Evolutionary conservation across 2,329 filamentous ascomycete genomes (phyloP), one percentile per base, ranked within the genome.

Genomic region (Trichoderma sp.): DNA sequence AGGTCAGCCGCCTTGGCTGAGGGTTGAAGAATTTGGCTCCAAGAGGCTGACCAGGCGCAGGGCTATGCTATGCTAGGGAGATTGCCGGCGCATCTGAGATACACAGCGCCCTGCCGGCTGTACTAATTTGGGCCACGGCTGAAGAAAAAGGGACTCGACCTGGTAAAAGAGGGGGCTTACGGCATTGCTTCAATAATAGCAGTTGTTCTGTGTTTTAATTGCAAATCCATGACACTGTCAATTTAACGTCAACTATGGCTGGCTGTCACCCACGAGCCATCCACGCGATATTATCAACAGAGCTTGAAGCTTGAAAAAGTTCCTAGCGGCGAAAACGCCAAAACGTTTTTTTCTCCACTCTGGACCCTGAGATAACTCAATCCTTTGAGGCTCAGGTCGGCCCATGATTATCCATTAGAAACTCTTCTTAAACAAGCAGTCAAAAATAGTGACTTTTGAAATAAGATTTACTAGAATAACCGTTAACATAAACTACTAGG

Each of bases 61-160:
- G 53, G 14, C 53, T 10, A 66, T 55, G 52, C 33, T 43, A 43
- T 55, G 49, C 33, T 40, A 64, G 61, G 60, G 60, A 24, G 60
- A 37, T 37, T 53, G 60, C n/a, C 60, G 31, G 33, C 14, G 31
- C 16, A 29, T 35, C 19, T 49, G n/a, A 49, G 43, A 49, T 49
- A 4, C 19, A 24, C 47, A 49, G 47, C 47, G 47, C 47, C 47
- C 47, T 43, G 40, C 19, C 47, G n/a, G 5, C 47, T 21, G 10
- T 21, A 21, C n/a, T 24, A 49, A 24, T 49, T 63, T 24, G 7
- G 35, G 16, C 29, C 16, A 21, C 31, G 29, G 10, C 49, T 40
- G 49, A 55, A 55, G 47, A 64, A 55, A 31, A 19, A 29, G 16
- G 24, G 52, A 10, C 47, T 13, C 10, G 6, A 5, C n/a, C n/a